A percentile compares a stretch with the other conserved stretches of the same genome.
Conservation (phyloP, 441 rosid genomes). For the Raphanus hybrid region DNA sequence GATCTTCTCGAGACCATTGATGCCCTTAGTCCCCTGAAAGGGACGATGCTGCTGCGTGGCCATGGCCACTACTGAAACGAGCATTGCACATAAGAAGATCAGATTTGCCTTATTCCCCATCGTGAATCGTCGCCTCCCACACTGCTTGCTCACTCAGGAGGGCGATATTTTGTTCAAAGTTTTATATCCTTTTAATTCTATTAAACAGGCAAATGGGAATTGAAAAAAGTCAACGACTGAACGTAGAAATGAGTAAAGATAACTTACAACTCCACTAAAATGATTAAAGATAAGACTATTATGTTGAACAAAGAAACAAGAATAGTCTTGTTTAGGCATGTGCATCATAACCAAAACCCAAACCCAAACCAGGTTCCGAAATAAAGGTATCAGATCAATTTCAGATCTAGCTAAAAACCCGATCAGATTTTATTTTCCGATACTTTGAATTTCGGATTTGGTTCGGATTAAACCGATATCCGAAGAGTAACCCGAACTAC, state of each 20-base stretch:
- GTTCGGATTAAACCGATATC: too few relatives aligned
- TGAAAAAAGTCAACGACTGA: conserved; percentile 18
- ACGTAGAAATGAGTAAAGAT: background rate
- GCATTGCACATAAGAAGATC: conserved; percentile 31
- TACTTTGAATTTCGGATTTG: too few relatives aligned
- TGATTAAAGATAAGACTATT: too few relatives aligned
- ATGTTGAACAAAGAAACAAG: too few relatives aligned
- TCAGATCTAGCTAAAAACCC: too few relatives aligned
- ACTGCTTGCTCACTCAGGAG: conserved; percentile 3
- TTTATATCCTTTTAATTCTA: background rate
- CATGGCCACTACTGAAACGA: conserved; percentile 24
- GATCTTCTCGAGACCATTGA: conserved; percentile 69
- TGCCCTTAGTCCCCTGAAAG: conserved; percentile 54
- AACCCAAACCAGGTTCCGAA: too few relatives aligned
- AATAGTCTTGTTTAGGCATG: too few relatives aligned
- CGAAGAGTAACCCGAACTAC: too few relatives aligned
- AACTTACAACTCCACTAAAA: conserved; percentile 3
- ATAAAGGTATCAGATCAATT: too few relatives aligned
- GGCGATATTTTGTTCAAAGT: background rate
- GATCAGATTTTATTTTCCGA: too few relatives aligned
- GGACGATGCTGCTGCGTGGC: conserved; percentile 26
- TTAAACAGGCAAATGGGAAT: background rate
- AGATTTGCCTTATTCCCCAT: conserved; percentile 21
- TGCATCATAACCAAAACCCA: too few relatives aligned
- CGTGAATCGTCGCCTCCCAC: background rate